Conservation (phyloP, 2,329 filamentous ascomycete species). For the Parascedosporium putredinis region DNA sequence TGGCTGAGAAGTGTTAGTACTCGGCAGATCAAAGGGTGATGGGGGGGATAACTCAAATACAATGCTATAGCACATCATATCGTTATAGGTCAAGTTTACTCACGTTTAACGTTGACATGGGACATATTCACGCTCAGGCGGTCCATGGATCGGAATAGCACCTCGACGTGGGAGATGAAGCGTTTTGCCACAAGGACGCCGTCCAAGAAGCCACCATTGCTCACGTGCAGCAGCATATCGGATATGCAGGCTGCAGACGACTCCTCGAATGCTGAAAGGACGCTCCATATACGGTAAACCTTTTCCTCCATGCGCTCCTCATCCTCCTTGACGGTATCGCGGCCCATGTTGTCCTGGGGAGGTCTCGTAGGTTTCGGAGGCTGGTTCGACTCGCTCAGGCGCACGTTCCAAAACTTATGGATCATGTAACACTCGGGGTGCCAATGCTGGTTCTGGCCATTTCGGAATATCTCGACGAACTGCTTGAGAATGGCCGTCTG, state of each 20-base stretch:
- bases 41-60: not conserved
- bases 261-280: constrained; percentile 92
- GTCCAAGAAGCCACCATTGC: constrained; percentile 92
- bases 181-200: constrained; percentile 89
- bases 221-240: constrained; percentile 96
- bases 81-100: too few species aligned
- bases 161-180: constrained; percentile 92
- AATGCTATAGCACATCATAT: not conserved
- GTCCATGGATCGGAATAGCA: constrained; percentile 83
- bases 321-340: constrained; percentile 66
- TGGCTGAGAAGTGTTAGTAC: constrained; percentile 36
- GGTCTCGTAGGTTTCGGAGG: constrained; percentile 29
- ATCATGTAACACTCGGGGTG: constrained; percentile 99
- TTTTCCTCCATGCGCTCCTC: constrained; percentile 97
- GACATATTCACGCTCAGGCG: constrained; percentile 65
- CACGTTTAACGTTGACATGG: constrained; percentile 1
- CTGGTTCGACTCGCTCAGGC: constrained; percentile 56
- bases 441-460: constrained; percentile 98
- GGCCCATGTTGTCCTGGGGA: constrained; percentile 45
- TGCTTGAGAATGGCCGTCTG: constrained; percentile 97
- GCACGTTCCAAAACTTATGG: constrained; percentile 99
- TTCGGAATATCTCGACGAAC: constrained; percentile 97
- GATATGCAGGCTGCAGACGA: constrained; percentile 97
- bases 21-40: not conserved
- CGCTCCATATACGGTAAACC: constrained; percentile 96